Evolutionary conservation across 2,329 filamentous ascomycete species (phyloP).

Genomic region (Pseudogymnoascus destructans): DNA sequence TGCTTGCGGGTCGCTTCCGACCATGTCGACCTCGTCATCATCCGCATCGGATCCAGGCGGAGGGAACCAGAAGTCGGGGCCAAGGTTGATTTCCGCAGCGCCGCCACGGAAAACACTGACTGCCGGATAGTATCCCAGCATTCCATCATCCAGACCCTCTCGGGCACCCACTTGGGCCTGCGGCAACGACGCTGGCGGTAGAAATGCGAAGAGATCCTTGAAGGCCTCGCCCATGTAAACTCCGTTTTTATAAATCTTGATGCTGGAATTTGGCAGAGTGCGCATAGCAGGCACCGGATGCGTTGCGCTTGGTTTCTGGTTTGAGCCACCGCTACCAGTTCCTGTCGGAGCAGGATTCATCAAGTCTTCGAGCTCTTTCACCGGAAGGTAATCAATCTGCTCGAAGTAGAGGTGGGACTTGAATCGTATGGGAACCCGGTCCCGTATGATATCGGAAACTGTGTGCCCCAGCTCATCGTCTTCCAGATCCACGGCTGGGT

Average conservation of each 20-base stretch:
- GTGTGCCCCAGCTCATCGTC: slow-evolving; percentile 39
- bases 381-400: slow-evolving; percentile 75
- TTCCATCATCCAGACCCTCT: slow-evolving; percentile 83
- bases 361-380: slow-evolving; percentile 76
- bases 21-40: slow-evolving; percentile 36
- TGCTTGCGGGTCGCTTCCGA: slow-evolving; percentile 26
- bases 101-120: slow-evolving; percentile 87
- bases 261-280: slow-evolving; percentile 72
- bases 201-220: slow-evolving; percentile 74
- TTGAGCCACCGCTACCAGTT: slow-evolving; percentile 31
- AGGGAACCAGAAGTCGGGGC: slow-evolving; percentile 82
- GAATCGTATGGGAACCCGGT: slow-evolving; percentile 88
- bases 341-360: slow-evolving; percentile 53
- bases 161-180: slow-evolving; percentile 60
- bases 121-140: slow-evolving; percentile 90
- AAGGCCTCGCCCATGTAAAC: slow-evolving; percentile 76
- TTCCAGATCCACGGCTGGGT: slow-evolving; percentile 65
- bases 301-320: slow-evolving; percentile 54
- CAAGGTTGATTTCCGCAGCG: slow-evolving; percentile 86
- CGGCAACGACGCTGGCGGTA: slow-evolving; percentile 76
- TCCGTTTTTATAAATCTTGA: slow-evolving; percentile 90
- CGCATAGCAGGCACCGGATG: slow-evolving; percentile 64
- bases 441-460: slow-evolving; percentile 76
- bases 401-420: slow-evolving; percentile 92
- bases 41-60: slow-evolving; percentile 43